These are phyloP conservation scores for Magnaporthiopsis poae DNA, from an alignment of 2,329 filamentous ascomycete genomes.

Conservation along the genomic window DNA sequence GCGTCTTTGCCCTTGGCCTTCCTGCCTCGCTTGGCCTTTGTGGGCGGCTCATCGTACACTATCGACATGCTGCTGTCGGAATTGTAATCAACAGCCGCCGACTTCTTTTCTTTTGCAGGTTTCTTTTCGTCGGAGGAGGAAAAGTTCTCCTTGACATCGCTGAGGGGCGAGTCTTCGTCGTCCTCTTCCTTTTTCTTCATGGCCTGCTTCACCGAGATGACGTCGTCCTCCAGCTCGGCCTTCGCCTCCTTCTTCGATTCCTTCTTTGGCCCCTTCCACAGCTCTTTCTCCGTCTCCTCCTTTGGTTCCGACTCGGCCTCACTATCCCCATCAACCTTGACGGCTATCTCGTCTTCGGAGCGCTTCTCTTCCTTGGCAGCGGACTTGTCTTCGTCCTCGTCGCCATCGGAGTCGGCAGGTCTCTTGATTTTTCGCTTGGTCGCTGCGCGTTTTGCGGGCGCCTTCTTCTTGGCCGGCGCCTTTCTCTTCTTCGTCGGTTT, in stretches of 20 bases:
- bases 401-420: slow-evolving; percentile 22
- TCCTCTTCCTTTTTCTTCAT: slow-evolving; percentile 11
- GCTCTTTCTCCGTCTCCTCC: slow-evolving; percentile 7
- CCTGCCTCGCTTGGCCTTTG: slow-evolving; percentile 22
- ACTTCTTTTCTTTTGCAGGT: slow-evolving; percentile 7
- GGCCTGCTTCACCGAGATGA: slow-evolving; percentile 12
- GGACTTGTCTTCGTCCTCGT: slow-evolving; percentile 18
- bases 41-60: slow-evolving; percentile 62
- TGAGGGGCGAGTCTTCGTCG: slow-evolving; percentile 12
- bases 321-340: not conserved
- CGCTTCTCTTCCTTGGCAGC: slow-evolving; percentile 12
- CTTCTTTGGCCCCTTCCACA: not conserved
- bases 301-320: slow-evolving; percentile 6
- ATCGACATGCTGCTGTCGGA: slow-evolving; percentile 58
- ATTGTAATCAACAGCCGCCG: slow-evolving; percentile 7
- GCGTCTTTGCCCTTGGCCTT: slow-evolving; percentile 13
- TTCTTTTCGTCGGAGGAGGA: slow-evolving; percentile 8
- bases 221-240: slow-evolving; percentile 5
- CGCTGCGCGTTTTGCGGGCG: not conserved
- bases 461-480: slow-evolving; percentile 15
- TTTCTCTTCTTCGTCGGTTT: slow-evolving; percentile 15
- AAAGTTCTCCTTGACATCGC: slow-evolving; percentile 7
- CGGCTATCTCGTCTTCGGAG: slow-evolving; percentile 7
- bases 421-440: slow-evolving; percentile 11
- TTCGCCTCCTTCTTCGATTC: slow-evolving; percentile 10